These are phyloP conservation scores for Anthostomella pinea DNA, from an alignment of 2,329 filamentous ascomycete species.

Conservation along the genomic window DNA sequence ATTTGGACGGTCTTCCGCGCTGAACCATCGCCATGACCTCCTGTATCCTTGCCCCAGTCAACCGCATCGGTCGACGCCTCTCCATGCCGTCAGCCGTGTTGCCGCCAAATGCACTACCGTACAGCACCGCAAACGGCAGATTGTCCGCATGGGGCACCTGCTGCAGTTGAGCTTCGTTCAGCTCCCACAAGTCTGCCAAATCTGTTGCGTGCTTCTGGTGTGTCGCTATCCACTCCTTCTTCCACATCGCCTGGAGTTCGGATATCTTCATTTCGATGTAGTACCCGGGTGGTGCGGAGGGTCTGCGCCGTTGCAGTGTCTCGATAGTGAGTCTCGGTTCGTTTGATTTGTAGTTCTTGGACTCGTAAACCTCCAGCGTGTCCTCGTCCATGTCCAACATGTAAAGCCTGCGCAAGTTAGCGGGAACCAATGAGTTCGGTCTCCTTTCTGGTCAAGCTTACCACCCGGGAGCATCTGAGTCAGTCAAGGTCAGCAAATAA, in stretches of 20 bases:
- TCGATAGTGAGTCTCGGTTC: slow-evolving; percentile 4
- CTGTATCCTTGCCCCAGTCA: slow-evolving; percentile 4
- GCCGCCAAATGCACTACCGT: slow-evolving; percentile 7
- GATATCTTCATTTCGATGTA: slow-evolving; percentile 14
- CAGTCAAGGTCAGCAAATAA: slow-evolving; percentile 1
- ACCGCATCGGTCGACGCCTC: background rate
- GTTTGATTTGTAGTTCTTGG: slow-evolving; percentile 2
- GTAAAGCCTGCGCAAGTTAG: slow-evolving; percentile 16
- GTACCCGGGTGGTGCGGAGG: slow-evolving; percentile 9
- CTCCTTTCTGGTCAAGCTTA: slow-evolving; percentile 5
- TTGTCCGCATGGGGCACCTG: slow-evolving; percentile 9
- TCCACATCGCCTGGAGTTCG: slow-evolving; percentile 11
- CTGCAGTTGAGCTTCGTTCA: slow-evolving; percentile 3
- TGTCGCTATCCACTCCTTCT: slow-evolving; percentile 7
- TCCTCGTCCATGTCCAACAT: slow-evolving; percentile 11
- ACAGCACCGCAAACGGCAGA: slow-evolving; percentile 14
- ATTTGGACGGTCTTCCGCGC: slow-evolving; percentile 5
- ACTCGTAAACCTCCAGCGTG: slow-evolving; percentile 15
- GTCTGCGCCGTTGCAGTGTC: slow-evolving; percentile 3
- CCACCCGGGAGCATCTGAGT: slow-evolving; percentile 13
- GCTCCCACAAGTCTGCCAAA: slow-evolving; percentile 8
- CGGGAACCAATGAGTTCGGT: no score
- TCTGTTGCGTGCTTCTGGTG: slow-evolving; percentile 6
- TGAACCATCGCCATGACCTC: slow-evolving; percentile 4
- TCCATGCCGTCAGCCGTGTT: background rate